phyloP scores from a whole-genome alignment of 73 alveolate genomes.

The Paramecium primaurelia region DNA sequence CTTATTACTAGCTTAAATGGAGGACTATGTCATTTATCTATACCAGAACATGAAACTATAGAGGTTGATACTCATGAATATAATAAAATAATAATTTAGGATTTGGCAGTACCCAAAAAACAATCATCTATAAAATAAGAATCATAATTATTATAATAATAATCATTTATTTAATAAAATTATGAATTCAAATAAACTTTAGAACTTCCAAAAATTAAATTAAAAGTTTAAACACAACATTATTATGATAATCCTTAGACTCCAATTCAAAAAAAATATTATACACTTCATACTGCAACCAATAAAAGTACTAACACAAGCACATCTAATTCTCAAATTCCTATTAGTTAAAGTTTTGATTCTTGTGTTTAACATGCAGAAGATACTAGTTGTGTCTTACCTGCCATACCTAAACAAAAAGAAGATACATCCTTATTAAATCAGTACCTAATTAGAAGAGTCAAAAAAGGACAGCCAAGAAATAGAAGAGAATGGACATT shows the following conservation, averaged over 20 bases:
- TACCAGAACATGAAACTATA: background rate
- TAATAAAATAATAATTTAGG: background rate
- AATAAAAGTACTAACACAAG: background rate
- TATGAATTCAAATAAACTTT: background rate
- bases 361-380: background rate
- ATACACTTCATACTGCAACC: background rate
- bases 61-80: background rate
- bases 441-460: background rate
- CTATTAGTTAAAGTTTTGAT: background rate
- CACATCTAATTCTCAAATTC: background rate
- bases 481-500: slow-evolving; percentile 1
- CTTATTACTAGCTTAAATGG: slow-evolving; percentile 11
- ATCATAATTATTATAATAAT: background rate
- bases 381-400: background rate
- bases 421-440: background rate
- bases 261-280: background rate
- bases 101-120: background rate
- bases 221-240: background rate
- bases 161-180: background rate
- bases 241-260: background rate
- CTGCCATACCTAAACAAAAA: background rate
- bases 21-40: background rate
- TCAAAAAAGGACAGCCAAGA: background rate
- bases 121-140: background rate
- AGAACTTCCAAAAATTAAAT: background rate